A percentile compares a stretch with the other conserved stretches of the same genome.
Conservation (phyloP, 495 filamentous ascomycete species). For the Lepidopterella palustris region DNA sequence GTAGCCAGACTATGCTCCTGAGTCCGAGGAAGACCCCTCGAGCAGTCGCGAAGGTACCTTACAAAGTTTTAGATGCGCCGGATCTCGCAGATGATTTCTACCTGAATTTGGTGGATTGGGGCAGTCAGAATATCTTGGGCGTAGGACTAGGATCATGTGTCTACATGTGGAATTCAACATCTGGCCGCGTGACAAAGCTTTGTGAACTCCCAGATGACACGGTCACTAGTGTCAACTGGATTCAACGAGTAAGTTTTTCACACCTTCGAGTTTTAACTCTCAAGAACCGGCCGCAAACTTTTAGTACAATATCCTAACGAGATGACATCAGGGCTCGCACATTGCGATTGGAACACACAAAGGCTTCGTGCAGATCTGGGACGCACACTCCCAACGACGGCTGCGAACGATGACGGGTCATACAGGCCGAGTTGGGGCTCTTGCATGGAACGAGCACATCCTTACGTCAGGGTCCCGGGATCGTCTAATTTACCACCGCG, state of each 20-base stretch:
- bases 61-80: constrained; percentile 94
- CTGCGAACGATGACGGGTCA: constrained; percentile 95
- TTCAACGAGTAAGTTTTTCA: constrained; percentile 59
- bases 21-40: constrained; percentile 81
- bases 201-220: constrained; percentile 91
- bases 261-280: not conserved
- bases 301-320: constrained; percentile 6
- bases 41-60: constrained; percentile 89
- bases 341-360: constrained; percentile 90
- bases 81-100: constrained; percentile 97
- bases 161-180: constrained; percentile 97
- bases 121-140: constrained; percentile 85
- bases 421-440: constrained; percentile 77
- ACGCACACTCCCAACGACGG: constrained; percentile 75
- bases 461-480: constrained; percentile 92
- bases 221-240: constrained; percentile 96
- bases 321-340: constrained; percentile 67
- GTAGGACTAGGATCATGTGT: constrained; percentile 88
- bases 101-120: constrained; percentile 95
- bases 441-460: constrained; percentile 98
- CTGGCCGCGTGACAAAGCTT: constrained; percentile 80
- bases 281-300: too few species aligned
- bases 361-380: constrained; percentile 95
- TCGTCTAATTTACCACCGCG: constrained; percentile 86
- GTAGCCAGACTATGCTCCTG: constrained; percentile 84